Evolutionary conservation across 2,329 filamentous ascomycete species (phyloP), one percentile per base, ranked within the genome.

Genomic region (Neodidymelliopsis sp.): DNA sequence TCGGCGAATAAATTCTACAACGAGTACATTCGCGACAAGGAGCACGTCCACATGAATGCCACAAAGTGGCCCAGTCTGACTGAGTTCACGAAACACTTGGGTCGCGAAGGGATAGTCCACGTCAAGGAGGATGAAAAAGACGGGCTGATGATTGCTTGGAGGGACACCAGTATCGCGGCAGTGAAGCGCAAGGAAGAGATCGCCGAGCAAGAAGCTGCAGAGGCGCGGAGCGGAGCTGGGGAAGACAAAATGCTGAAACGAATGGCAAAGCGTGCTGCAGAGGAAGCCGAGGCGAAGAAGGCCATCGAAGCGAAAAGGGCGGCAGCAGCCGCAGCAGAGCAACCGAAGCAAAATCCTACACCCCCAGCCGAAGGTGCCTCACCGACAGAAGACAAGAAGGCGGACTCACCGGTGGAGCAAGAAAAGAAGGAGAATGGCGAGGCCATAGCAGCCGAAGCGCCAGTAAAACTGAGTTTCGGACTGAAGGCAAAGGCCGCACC

Each of bases 1-100:
- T 83, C 92, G 24, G 84, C 92, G 40, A 99, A 99, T 67, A 86
- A 90, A 54, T 97, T 97, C 72, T 99, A 99, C 74, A 91, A 97
- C 70, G 87, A 92, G 67, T 94, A 96, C 65, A 97, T 97, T 60
- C 81, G 85, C 12, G 88, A 74, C 18, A 74, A 74, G 48, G 71
- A 73, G 65, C 93, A 97, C 69, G 79, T 94, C 7, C 94, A 97
- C 70, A 91, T 97, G 89, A 97, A 97, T 73, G 81, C 91, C 6
- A 97, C 94, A 0, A 87, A 88, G 65, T 97, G 91, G 91, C 84
- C 87, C 4, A 90, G 84, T 43, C 75, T 99, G 61, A 93, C 91
- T 2, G 91, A 97, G 63, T 96, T 96, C 68, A 90, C 89, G 11
- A 96, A 96, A 67, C 78, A 90, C 65, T 76, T 99, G 1, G 92